Conservation (phyloP, 108 stramenopile species). For the Aurantiochytrium sp. region DNA sequence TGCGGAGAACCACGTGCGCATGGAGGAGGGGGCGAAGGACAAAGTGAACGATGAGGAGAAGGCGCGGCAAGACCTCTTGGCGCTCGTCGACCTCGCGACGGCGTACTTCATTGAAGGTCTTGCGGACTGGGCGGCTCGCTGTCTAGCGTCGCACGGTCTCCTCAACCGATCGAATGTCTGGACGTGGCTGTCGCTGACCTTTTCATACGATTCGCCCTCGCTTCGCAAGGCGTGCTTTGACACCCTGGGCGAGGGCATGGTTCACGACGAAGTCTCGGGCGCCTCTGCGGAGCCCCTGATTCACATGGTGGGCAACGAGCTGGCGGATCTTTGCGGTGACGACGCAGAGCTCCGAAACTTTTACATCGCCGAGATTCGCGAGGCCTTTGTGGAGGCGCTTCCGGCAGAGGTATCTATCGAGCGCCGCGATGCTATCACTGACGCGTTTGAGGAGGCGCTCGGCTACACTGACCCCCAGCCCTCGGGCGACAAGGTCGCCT, state of each 20-base stretch:
- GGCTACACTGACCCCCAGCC: neutral
- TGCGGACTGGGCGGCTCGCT: neutral
- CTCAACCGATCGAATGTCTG: neutral
- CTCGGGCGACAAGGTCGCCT: too few species aligned
- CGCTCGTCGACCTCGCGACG: neutral
- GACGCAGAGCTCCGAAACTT: neutral
- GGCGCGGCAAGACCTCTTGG: neutral
- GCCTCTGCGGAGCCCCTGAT: neutral
- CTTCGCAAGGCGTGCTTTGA: neutral
- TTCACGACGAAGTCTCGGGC: neutral
- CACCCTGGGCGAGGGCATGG: neutral
- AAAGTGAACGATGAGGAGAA: neutral
- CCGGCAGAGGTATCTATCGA: neutral
- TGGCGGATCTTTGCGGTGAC: neutral
- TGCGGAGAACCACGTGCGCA: too few species aligned
- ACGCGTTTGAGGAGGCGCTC: neutral
- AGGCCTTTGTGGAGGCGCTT: neutral
- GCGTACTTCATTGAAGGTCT: neutral
- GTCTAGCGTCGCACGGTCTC: neutral
- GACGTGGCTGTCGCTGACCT: neutral
- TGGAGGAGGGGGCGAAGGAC: too few species aligned
- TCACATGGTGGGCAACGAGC: neutral
- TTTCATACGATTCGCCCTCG: neutral
- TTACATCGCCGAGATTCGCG: neutral
- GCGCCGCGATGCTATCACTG: neutral